These are phyloP conservation scores for Thalassia testudinum DNA, from an alignment of 116 monocot genomes.

Conservation along the genomic window DNA sequence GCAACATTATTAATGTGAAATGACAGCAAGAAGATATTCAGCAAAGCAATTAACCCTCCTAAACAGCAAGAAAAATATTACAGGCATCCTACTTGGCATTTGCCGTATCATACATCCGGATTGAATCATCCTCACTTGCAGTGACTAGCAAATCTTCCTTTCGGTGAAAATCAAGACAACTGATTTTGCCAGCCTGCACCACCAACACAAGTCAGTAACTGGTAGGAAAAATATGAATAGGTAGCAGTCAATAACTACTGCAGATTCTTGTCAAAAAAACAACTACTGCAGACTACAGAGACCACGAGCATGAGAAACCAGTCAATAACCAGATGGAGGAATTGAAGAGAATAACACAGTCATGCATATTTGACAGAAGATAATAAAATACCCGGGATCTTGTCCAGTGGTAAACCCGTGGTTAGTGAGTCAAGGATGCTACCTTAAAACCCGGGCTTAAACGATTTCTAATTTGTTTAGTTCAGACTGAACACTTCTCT, in stretches of 20 bases:
- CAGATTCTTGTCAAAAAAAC: background rate
- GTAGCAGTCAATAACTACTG: background rate
- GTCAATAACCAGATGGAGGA: background rate
- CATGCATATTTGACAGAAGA: too few species aligned
- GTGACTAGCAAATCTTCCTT: conserved; percentile 69
- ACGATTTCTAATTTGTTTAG: too few species aligned
- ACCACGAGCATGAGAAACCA: background rate
- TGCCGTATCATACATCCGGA: conserved; percentile 69
- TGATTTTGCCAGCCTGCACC: conserved; percentile 62
- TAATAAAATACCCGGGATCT: too few species aligned
- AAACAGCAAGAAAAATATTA: background rate
- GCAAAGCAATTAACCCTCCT: too few species aligned
- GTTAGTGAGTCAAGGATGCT: too few species aligned
- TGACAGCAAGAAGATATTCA: too few species aligned
- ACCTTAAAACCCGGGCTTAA: too few species aligned
- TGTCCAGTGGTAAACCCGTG: too few species aligned
- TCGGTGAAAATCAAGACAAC: conserved; percentile 78
- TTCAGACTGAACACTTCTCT: too few species aligned
- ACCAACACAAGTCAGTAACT: too few species aligned
- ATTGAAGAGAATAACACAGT: too few species aligned
- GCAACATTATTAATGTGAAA: too few species aligned
- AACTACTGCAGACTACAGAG: background rate
- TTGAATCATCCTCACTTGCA: conserved; percentile 81
- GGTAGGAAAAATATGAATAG: background rate
- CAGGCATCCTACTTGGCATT: conserved; percentile 50